Conservation (phyloP, 1,284 basidiomycete species). For the Neotropicomus parvogracilis region DNA sequence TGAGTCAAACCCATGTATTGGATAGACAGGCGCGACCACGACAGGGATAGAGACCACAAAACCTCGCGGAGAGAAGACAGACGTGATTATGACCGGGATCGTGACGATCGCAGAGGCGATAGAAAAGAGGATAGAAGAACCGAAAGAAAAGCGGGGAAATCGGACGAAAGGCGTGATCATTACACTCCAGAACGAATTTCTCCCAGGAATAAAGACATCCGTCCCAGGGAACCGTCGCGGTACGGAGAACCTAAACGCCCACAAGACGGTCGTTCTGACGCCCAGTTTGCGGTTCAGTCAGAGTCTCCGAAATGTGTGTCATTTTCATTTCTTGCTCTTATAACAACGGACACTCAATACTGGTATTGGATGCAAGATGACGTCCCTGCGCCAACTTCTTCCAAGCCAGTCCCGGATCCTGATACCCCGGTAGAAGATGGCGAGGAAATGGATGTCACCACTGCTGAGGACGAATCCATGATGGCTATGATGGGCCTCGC, state of each 20-base stretch:
- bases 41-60: conserved; percentile 37
- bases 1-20: background rate
- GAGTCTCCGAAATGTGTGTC: conserved; percentile 27
- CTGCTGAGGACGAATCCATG: conserved; percentile 78
- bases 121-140: conserved; percentile 34
- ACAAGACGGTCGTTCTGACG: conserved; percentile 20
- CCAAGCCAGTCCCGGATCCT: conserved; percentile 39
- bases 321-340: background rate
- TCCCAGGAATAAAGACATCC: conserved; percentile 26
- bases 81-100: conserved; percentile 38
- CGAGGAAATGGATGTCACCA: conserved; percentile 63
- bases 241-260: conserved; percentile 22
- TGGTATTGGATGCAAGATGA: conserved; percentile 5
- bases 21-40: conserved; percentile 33
- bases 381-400: conserved; percentile 17
- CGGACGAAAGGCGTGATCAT: conserved; percentile 24
- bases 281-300: conserved; percentile 18
- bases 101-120: conserved; percentile 37
- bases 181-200: conserved; percentile 23
- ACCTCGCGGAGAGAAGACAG: conserved; percentile 38
- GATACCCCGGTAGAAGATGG: conserved; percentile 51
- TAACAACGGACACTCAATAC: conserved; percentile 4
- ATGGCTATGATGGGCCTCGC: conserved; percentile 87
- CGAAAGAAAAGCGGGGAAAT: conserved; percentile 23
- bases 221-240: conserved; percentile 20